Conservation (phyloP, 768 basidiomycete genomes). For the Serendipita indica region DNA sequence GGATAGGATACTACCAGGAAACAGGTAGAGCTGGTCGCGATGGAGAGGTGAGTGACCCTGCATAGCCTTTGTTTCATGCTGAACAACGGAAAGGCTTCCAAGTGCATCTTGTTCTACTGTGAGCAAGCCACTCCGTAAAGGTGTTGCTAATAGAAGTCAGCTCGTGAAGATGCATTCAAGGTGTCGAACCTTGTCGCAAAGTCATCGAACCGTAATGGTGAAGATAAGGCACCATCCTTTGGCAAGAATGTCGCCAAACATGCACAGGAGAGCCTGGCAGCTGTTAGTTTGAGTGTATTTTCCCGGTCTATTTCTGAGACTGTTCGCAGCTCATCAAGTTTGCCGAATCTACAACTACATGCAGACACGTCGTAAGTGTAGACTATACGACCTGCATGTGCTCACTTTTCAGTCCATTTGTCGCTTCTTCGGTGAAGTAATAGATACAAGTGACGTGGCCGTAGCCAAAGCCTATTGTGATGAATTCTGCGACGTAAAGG, state of each 20-base stretch:
- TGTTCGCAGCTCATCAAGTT: conserved; percentile 31
- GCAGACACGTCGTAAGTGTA: conserved; percentile 54
- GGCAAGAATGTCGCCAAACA: conserved; percentile 18
- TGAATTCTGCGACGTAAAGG: conserved; percentile 65
- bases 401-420: conserved; percentile 43
- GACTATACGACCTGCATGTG: not conserved
- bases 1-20: conserved; percentile 70
- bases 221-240: too few species aligned
- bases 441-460: conserved; percentile 34
- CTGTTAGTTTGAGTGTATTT: conserved; percentile 23
- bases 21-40: conserved; percentile 75
- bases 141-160: conserved; percentile 24
- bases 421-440: conserved; percentile 61
- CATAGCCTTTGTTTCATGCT: not conserved
- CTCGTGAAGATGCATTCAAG: conserved; percentile 55
- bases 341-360: conserved; percentile 43
- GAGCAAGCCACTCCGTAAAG: conserved; percentile 16
- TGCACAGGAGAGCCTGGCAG: conserved; percentile 44
- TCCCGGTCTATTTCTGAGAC: not conserved
- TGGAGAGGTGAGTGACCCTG: conserved; percentile 35
- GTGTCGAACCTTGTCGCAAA: conserved; percentile 39
- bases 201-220: conserved; percentile 25
- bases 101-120: conserved; percentile 77
- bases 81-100: conserved; percentile 39
- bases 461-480: conserved; percentile 42